These are phyloP conservation scores for Bruguiera hainesii DNA, from an alignment of 441 rosid genomes.

Conservation along the genomic window DNA sequence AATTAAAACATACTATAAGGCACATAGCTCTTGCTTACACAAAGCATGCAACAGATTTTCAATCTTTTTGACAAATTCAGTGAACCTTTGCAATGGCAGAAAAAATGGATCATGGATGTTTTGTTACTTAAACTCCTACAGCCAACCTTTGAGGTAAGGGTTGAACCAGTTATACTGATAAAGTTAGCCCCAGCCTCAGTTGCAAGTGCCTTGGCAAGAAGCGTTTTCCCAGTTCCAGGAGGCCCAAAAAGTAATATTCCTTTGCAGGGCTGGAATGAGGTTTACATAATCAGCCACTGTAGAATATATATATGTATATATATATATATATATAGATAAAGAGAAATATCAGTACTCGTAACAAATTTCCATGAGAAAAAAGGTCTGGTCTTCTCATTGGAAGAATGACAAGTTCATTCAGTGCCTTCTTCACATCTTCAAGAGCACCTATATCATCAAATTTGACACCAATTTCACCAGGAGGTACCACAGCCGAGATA, in stretches of 20 bases:
- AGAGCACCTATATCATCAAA: slow-evolving; percentile 97
- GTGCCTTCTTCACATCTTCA: slow-evolving; percentile 86
- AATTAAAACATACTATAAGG: no score
- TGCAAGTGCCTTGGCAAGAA: slow-evolving; percentile 95
- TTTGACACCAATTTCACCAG: slow-evolving; percentile 87
- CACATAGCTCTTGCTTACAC: no score
- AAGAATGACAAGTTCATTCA: slow-evolving; percentile 95
- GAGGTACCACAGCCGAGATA: slow-evolving; percentile 87
- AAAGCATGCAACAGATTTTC: no score
- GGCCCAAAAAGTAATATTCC: slow-evolving; percentile 97
- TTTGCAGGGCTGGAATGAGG: slow-evolving; percentile 77
- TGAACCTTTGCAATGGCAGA: no score
- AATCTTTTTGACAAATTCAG: no score
- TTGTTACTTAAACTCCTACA: background rate
- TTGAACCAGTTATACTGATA: slow-evolving; percentile 93
- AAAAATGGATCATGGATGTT: no score
- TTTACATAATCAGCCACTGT: slow-evolving; percentile 23
- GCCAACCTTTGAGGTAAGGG: slow-evolving; percentile 89
- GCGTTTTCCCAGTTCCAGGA: slow-evolving; percentile 99
- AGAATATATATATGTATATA: background rate
- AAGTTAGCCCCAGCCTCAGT: slow-evolving; percentile 98
- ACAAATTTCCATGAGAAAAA: slow-evolving; percentile 80
- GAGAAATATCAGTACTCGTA: slow-evolving; percentile 55
- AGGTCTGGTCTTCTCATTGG: slow-evolving; percentile 96
- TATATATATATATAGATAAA: background rate